These are phyloP conservation scores for Aspergillus quadrilineatus DNA, from an alignment of 2,329 filamentous ascomycete species.

Conservation along the genomic window DNA sequence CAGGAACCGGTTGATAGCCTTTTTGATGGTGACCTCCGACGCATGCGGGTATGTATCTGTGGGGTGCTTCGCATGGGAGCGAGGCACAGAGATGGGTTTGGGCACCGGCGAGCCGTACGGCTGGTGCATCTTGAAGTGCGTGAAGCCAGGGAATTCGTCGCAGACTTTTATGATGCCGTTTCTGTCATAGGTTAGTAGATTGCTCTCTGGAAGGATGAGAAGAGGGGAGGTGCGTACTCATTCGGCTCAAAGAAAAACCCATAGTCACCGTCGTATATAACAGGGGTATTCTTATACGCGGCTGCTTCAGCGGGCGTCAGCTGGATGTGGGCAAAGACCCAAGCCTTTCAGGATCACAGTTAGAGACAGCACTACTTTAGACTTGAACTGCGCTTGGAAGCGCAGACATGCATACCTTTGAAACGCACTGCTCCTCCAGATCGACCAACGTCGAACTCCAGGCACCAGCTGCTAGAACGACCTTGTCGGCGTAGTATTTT, in stretches of 20 bases:
- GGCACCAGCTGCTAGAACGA: slow-evolving; percentile 3
- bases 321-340: slow-evolving; percentile 49
- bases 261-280: slow-evolving; percentile 48
- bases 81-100: neutral
- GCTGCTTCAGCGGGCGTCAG: slow-evolving; percentile 43
- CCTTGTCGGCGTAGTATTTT: slow-evolving; percentile 4
- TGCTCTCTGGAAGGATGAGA: neutral
- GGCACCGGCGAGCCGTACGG: neutral
- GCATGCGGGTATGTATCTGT: slow-evolving; percentile 4
- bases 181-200: neutral
- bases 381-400: too few species aligned
- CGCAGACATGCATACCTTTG: slow-evolving; percentile 25
- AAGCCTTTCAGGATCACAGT: slow-evolving; percentile 40
- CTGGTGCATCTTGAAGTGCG: slow-evolving; percentile 16
- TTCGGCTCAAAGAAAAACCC: slow-evolving; percentile 53
- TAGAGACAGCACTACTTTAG: slow-evolving; percentile 42
- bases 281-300: slow-evolving; percentile 44
- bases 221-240: slow-evolving; percentile 26
- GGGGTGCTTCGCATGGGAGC: slow-evolving; percentile 1
- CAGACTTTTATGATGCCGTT: slow-evolving; percentile 38
- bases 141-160: slow-evolving; percentile 58
- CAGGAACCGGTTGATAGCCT: slow-evolving; percentile 1
- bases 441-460: slow-evolving; percentile 25
- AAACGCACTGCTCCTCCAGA: slow-evolving; percentile 47
- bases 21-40: neutral